These are phyloP conservation scores for Rhizoclosmatium globosum DNA, from an alignment of 192 early-diverging fungal species.

Conservation along the genomic window DNA sequence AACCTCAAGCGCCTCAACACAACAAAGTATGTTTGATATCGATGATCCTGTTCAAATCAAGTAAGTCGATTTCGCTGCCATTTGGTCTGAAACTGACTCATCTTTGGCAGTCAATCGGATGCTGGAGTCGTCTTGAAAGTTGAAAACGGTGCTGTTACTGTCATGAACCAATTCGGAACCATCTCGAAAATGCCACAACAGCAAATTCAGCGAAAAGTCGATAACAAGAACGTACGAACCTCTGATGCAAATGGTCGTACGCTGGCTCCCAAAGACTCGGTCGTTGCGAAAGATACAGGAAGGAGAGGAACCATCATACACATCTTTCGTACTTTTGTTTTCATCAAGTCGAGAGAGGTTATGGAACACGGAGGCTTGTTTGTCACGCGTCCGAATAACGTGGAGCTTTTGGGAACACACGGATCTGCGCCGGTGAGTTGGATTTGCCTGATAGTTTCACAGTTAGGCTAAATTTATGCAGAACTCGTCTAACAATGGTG, in stretches of 20 bases:
- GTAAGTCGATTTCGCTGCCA: slow-evolving; percentile 39
- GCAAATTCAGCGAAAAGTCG: slow-evolving; percentile 77
- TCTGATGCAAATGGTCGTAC: slow-evolving; percentile 62
- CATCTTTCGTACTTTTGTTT: slow-evolving; percentile 82
- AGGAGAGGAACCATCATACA: slow-evolving; percentile 78
- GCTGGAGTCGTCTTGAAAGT: slow-evolving; percentile 86
- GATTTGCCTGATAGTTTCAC: too few species aligned
- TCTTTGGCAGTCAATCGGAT: slow-evolving; percentile 41
- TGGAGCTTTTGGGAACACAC: slow-evolving; percentile 42
- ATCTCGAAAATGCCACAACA: slow-evolving; percentile 69
- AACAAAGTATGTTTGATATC: slow-evolving; percentile 79
- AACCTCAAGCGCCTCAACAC: slow-evolving; percentile 58
- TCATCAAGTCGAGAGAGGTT: slow-evolving; percentile 78
- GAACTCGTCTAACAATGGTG: slow-evolving; percentile 18
- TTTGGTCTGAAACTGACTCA: background rate
- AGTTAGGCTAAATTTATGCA: too few species aligned
- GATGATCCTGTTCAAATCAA: slow-evolving; percentile 89
- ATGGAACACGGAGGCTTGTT: slow-evolving; percentile 80
- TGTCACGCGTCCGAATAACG: slow-evolving; percentile 70
- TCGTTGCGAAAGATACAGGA: slow-evolving; percentile 68
- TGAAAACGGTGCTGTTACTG: slow-evolving; percentile 74
- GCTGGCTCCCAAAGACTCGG: slow-evolving; percentile 72
- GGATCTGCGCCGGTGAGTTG: background rate
- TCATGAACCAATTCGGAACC: slow-evolving; percentile 80
- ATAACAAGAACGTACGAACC: slow-evolving; percentile 52